A percentile compares a stretch with the other conserved stretches of the same genome.
Evolutionary conservation across 495 filamentous ascomycete species (phyloP).

Genomic region (Hypoxylon lienhwacheense): DNA sequence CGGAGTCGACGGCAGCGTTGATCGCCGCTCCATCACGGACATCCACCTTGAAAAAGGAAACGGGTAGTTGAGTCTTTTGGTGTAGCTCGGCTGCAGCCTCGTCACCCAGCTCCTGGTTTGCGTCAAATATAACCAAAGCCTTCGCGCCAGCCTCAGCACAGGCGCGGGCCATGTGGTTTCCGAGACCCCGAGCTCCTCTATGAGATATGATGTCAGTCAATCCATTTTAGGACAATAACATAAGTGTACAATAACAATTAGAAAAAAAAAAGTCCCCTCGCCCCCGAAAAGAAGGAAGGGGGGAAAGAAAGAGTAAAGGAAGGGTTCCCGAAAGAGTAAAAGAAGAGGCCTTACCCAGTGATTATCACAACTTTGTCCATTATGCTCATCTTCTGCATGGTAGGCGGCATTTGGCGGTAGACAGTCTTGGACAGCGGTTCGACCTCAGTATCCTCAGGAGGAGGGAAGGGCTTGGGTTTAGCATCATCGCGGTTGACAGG

Average conservation of each 20-base stretch:
- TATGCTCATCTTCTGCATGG: conserved; percentile 65
- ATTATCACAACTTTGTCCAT: conserved; percentile 69
- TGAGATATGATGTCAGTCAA: conserved; percentile 26
- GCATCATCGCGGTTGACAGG: conserved; percentile 65
- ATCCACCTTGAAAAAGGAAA: conserved; percentile 76
- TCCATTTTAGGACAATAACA: neutral
- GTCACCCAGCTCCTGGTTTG: conserved; percentile 72
- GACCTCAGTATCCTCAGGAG: conserved; percentile 42
- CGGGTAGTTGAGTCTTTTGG: conserved; percentile 66
- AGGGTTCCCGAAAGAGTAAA: too few relatives aligned
- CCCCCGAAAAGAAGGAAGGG: too few relatives aligned
- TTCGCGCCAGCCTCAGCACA: conserved; percentile 72
- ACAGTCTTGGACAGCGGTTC: conserved; percentile 48
- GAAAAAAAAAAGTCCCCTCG: too few relatives aligned
- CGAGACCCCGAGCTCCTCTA: conserved; percentile 75
- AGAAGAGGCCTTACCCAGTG: conserved; percentile 61
- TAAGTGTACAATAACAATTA: too few relatives aligned
- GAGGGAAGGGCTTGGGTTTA: conserved; percentile 39
- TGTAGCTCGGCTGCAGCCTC: conserved; percentile 65
- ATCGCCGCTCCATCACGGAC: conserved; percentile 68
- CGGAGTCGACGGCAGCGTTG: conserved; percentile 60
- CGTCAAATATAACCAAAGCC: conserved; percentile 73
- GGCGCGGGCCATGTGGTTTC: conserved; percentile 75
- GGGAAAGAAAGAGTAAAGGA: too few relatives aligned
- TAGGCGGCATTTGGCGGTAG: conserved; percentile 56